A percentile compares a stretch with the other conserved stretches of the same genome.
Evolutionary conservation across 805 yeast genomes (phyloP).

Genomic region (Cyberlindnera maritima): DNA sequence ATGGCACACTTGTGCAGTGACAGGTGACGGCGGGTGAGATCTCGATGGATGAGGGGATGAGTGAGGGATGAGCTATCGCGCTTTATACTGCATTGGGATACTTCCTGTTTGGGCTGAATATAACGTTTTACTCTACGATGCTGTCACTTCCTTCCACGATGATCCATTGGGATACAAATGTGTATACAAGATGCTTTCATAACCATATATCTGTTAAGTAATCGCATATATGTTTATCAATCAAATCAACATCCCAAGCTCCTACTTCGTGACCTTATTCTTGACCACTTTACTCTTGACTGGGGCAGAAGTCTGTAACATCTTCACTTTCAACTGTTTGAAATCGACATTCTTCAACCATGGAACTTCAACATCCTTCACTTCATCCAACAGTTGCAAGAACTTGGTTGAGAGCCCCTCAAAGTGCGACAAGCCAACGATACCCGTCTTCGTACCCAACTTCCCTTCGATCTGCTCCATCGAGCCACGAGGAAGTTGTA

Average conservation of each 20-base stretch:
- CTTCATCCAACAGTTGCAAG: constrained; percentile 24
- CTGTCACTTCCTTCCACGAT: too few relatives aligned
- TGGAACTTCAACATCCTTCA: constrained; percentile 40
- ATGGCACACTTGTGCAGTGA: too few relatives aligned
- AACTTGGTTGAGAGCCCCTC: constrained; percentile 23
- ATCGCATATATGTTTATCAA: too few relatives aligned
- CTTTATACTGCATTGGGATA: too few relatives aligned
- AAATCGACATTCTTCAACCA: constrained; percentile 43
- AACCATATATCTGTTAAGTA: too few relatives aligned
- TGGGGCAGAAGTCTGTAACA: constrained; percentile 47
- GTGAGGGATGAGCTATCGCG: too few relatives aligned
- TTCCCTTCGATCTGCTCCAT: constrained; percentile 29
- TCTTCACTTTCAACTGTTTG: constrained; percentile 37
- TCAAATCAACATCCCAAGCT: neutral
- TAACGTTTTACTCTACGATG: neutral
- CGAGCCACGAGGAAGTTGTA: constrained; percentile 54
- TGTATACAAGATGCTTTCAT: too few relatives aligned
- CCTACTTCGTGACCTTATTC: constrained; percentile 27
- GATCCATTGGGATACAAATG: too few relatives aligned
- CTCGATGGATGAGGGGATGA: too few relatives aligned
- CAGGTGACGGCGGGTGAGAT: too few relatives aligned
- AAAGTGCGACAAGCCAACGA: constrained; percentile 29
- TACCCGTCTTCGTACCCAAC: constrained; percentile 33
- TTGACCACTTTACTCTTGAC: constrained; percentile 21
- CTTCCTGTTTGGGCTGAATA: too few relatives aligned